Evolutionary conservation across 257 asterid genomes (phyloP), one percentile per base, ranked within the genome.

Genomic region (Przewalskia tangutica): DNA sequence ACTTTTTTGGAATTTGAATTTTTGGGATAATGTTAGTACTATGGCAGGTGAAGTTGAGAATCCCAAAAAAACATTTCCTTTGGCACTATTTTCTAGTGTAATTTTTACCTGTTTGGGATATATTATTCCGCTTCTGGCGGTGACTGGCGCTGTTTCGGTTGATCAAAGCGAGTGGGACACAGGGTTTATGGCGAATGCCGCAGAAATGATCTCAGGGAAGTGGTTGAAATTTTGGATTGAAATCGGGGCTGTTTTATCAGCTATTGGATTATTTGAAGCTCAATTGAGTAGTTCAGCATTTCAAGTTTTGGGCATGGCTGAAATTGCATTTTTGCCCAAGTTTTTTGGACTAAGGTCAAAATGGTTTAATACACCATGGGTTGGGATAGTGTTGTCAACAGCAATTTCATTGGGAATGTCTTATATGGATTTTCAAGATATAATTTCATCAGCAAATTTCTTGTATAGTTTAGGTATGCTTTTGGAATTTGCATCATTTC

Each of bases 171-270:
- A 77, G 8, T 88, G 90, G 86, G 84, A 85, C 6, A 71, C 88
- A 16, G 95, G 97, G 68, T 88, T 46, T 75, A 89, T 85, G 97
- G 97, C 93, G 8, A 86, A 80, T 34, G 83, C 91, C 0, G 97
- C 92, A 3, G 55, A 64, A 0, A 71, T 82, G 11, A 87, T 92
- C 2, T 88, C 88, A 0, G 95, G 97, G 0, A 83, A 85, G 4
- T 92, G 97, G 97, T 58, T 90, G 27, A 91, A 91, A 55, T 34
- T 87, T 1, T 92, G 97, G 94, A 67, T 92, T 3, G 97, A 92
- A 51, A 81, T 90, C 0, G 94, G 97, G 0, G 91, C 97, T 2
- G 89, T 86, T 50, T 27, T 92, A 36, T 90, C 97, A 0, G 77
- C 79, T 2, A 84, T 92, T 58, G 95, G 97, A 1, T 78, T 90